A percentile compares a stretch with the other conserved stretches of the same genome.
Conservation (phyloP, 2,329 filamentous ascomycete species). For the Pseudogymnoascus sp. region DNA sequence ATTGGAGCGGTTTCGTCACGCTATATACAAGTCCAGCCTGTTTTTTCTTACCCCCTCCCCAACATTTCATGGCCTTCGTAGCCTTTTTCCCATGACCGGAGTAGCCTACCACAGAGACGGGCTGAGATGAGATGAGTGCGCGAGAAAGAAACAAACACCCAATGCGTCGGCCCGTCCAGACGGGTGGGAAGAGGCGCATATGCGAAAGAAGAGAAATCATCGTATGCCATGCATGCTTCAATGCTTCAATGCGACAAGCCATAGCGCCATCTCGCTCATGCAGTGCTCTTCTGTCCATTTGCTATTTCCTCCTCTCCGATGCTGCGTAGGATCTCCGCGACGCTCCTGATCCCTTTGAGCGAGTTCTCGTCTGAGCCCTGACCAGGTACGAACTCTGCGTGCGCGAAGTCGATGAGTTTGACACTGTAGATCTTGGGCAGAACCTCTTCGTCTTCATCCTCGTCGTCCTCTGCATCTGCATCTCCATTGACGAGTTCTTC, state of each 20-base stretch:
- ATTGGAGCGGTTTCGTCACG: neutral
- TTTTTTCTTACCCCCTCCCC: neutral
- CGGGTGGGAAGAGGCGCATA: neutral
- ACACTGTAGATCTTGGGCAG: slow-evolving; percentile 63
- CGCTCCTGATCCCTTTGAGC: slow-evolving; percentile 62
- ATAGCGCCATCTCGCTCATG: neutral
- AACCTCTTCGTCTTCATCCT: slow-evolving; percentile 42
- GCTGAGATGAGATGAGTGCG: neutral
- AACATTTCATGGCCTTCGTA: neutral
- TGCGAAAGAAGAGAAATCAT: neutral
- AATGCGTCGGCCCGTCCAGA: neutral
- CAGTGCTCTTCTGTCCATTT: neutral
- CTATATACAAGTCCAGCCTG: slow-evolving; percentile 7
- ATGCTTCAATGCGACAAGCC: neutral
- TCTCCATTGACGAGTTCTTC: slow-evolving; percentile 23
- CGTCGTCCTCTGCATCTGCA: slow-evolving; percentile 37
- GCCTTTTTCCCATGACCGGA: neutral
- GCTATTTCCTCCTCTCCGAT: neutral
- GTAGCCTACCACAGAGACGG: neutral
- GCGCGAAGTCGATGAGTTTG: slow-evolving; percentile 94
- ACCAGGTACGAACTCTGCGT: slow-evolving; percentile 72
- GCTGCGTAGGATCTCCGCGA: slow-evolving; percentile 54
- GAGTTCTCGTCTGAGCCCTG: slow-evolving; percentile 79
- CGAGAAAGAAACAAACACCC: neutral
- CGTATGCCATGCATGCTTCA: neutral